Evolutionary conservation across 371 early-diverging fungal genomes (phyloP).

Genomic region (Lichtheimia hyalospora): DNA sequence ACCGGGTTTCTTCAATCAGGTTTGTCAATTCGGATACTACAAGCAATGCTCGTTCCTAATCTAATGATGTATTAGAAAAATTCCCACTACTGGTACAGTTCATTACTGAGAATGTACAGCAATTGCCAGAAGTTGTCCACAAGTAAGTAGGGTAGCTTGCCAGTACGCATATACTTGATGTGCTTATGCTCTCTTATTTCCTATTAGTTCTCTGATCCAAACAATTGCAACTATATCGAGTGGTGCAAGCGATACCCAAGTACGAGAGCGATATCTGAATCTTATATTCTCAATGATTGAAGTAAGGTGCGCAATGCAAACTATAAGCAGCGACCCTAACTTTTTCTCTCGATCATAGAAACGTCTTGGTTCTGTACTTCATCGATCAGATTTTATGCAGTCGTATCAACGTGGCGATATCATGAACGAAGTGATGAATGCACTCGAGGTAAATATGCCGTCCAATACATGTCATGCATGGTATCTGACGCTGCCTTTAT

Average conservation of each 20-base stretch:
- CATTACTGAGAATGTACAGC: slow-evolving; percentile 59
- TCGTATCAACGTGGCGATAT: slow-evolving; percentile 59
- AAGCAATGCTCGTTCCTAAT: background rate
- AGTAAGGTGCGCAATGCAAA: slow-evolving; percentile 12
- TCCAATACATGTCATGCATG: background rate
- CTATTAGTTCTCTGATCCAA: slow-evolving; percentile 60
- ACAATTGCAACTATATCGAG: slow-evolving; percentile 67
- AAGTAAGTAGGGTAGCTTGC: slow-evolving; percentile 35
- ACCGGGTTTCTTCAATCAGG: slow-evolving; percentile 62
- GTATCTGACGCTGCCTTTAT: background rate
- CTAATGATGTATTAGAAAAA: slow-evolving; percentile 29
- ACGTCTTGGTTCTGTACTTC: slow-evolving; percentile 53
- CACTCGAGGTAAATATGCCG: slow-evolving; percentile 57
- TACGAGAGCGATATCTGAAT: slow-evolving; percentile 55
- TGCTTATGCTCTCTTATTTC: no score
- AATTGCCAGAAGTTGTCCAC: slow-evolving; percentile 68
- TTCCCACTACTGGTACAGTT: slow-evolving; percentile 63
- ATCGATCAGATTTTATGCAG: slow-evolving; percentile 58
- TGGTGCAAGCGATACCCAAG: slow-evolving; percentile 47
- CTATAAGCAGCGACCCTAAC: background rate
- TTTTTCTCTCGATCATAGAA: slow-evolving; percentile 27
- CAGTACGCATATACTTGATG: background rate
- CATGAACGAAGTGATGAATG: slow-evolving; percentile 61
- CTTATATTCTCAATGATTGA: slow-evolving; percentile 62
- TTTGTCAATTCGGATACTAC: slow-evolving; percentile 11